Conservation (phyloP, 2,329 filamentous ascomycete species). For the Pestalotiopsis sp. region DNA sequence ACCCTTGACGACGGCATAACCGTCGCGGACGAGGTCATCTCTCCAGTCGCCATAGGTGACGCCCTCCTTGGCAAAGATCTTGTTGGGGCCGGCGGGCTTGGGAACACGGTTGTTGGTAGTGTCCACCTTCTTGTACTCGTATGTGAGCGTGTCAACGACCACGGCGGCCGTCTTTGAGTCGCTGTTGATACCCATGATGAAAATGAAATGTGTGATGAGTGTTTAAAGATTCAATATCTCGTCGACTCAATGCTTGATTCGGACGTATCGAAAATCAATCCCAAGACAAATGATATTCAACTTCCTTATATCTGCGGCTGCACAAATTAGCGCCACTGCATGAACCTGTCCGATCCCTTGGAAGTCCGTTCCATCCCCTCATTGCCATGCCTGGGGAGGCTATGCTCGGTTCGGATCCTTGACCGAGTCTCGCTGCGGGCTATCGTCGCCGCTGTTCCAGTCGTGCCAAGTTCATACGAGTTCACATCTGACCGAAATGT, state of each 20-base stretch:
- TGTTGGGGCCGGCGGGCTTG: constrained; percentile 11
- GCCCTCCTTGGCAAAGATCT: constrained; percentile 6
- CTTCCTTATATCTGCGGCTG: neutral
- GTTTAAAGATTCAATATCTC: neutral
- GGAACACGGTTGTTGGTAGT: neutral
- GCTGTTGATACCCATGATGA: constrained; percentile 5
- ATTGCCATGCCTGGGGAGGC: neutral
- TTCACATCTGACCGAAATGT: neutral
- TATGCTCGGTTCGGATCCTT: constrained; percentile 1
- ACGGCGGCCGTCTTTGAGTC: neutral
- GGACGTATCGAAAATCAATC: neutral
- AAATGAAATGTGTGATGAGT: neutral
- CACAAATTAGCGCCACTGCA: neutral
- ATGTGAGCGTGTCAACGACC: neutral
- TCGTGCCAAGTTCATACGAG: neutral
- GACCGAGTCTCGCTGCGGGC: neutral
- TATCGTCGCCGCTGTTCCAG: neutral
- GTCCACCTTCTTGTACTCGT: neutral
- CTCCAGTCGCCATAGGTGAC: constrained; percentile 20
- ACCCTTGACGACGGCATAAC: constrained; percentile 29
- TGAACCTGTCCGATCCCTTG: neutral
- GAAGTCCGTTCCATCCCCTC: neutral
- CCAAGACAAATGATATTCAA: neutral
- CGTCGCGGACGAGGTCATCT: constrained; percentile 27
- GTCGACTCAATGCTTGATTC: neutral